Evolutionary conservation across 805 yeast genomes (phyloP), one percentile per base, ranked within the genome.

Genomic region (Lipomyces starkeyi): DNA sequence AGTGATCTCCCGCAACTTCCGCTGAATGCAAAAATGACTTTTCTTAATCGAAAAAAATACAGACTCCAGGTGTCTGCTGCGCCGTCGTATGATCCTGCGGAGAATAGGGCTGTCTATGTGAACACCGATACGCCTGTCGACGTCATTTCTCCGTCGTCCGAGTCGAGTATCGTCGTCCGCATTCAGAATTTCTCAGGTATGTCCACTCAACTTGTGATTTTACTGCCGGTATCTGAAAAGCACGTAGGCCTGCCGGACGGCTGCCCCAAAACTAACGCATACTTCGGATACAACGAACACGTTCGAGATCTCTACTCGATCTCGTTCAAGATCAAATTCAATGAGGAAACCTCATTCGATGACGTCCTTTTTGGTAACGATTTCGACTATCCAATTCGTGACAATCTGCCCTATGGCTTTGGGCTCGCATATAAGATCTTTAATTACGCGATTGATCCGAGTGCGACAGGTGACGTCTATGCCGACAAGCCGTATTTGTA

Each of bases 351-450:
- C 59, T 65, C 60, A 70, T 68, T 67, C 2, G 80, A 84, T 55
- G 81, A 83, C n/a, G 77, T 89, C 54, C 67, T 86, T n/a, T 88
- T 86, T 78, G 93, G 93, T 0, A 89, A 89, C 74, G 92, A 89
- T 73, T 87, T 87, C 74, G 85, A 83, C 9, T 75, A 80, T n/a
- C 88, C 91, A 0, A 83, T 89, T 40, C 78, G 83, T 40, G 87
- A 87, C 59, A 81, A 81, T 63, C 81, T 89, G 11, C 93, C 93
- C 2, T 80, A 80, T 75, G 86, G 87, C 3, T 80, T 82, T 35
- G 80, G 86, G 3, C 76, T 85, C 1, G 91, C 90, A 0, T 79
- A 86, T 71, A 82, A 82, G 67, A 77, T 87, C 43, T 88, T 88
- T 80, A 83, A 83, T 58, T 80, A 84, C 80, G 80, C 83, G 69